Conservation (phyloP, 345 rosid genomes). For the Hibiscus tridactylites region DNA sequence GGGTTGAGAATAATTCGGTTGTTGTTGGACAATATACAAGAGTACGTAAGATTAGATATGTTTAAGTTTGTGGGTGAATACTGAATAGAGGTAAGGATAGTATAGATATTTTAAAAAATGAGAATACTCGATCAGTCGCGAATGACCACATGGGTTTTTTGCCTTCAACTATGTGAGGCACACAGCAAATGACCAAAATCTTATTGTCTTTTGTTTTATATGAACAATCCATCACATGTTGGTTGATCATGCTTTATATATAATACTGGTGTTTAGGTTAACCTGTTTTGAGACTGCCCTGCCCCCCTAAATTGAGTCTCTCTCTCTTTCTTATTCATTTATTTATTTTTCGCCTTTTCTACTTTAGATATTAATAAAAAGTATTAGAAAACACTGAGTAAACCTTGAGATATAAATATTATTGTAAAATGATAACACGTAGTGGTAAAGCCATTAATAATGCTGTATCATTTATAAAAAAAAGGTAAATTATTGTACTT, state of each 20-base stretch:
- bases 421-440: too few relatives aligned
- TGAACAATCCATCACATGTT: conserved; percentile 15
- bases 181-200: conserved; percentile 10
- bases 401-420: too few relatives aligned
- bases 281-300: conserved; percentile 4
- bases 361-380: not conserved
- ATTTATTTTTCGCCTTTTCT: not conserved
- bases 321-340: not conserved
- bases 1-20: too few relatives aligned
- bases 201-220: conserved; percentile 3
- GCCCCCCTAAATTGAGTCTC: not conserved
- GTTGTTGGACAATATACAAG: too few relatives aligned
- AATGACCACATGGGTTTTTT: not conserved
- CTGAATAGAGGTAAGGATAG: too few relatives aligned
- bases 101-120: too few relatives aligned
- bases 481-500: too few relatives aligned
- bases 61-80: too few relatives aligned
- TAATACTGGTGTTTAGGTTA: conserved; percentile 13
- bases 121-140: not conserved
- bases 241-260: conserved; percentile 11
- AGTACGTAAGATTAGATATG: too few relatives aligned
- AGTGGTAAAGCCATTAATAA: too few relatives aligned
- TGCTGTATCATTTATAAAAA: too few relatives aligned
- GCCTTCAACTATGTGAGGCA: conserved; percentile 9
- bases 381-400: too few relatives aligned